Evolutionary conservation across 2,329 filamentous ascomycete species (phyloP), one percentile per base, ranked within the genome.

Genomic region (Cladosporium halotolerans): DNA sequence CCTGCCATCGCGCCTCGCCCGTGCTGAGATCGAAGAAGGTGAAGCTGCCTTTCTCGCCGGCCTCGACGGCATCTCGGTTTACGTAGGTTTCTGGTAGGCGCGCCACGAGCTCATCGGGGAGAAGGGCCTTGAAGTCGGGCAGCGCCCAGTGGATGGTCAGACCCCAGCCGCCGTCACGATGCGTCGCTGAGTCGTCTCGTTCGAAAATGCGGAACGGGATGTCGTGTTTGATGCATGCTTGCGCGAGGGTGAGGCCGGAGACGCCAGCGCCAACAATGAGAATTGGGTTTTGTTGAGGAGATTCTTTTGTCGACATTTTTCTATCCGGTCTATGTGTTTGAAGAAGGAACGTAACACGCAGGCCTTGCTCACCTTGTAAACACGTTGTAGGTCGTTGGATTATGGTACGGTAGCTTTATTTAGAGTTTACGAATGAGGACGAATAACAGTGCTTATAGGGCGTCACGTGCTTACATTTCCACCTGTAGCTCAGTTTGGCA

Each of bases 111-210:
- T 75, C 66, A 0, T 71, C 62, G 0, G 80, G 77, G 28, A 85
- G 68, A 18, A 84, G 70, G 7, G 70, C 63, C 42, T 76, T 71
- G 39, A 85, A 69, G 1, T 72, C 73, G 0, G 76, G 72, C 9
- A 84, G 72, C 4, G 78, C 79, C 81, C 81, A 85, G 62, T 84
- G 80, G 53, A 85, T 70, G 0, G 81, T 84, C 53, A 85, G 69
- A 3, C 81, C 83, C 83, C 82, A 85, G 57, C 58, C 58, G 10
- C 46, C 56, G 18, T 45, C 51, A 14, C 56, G 54, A 13, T 49
- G 53, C 4, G 41, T 49, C 9, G 48, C 39, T 32, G 49, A 54
- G 9, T 54, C 52, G 42, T 61, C 60, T 10, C 58, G 59, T 39
- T 62, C 59, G 44, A 61, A 60, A 10, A 59, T 54, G 2, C 50